Evolutionary conservation across 257 asterid genomes (phyloP).

Genomic region (Petunia secreta): DNA sequence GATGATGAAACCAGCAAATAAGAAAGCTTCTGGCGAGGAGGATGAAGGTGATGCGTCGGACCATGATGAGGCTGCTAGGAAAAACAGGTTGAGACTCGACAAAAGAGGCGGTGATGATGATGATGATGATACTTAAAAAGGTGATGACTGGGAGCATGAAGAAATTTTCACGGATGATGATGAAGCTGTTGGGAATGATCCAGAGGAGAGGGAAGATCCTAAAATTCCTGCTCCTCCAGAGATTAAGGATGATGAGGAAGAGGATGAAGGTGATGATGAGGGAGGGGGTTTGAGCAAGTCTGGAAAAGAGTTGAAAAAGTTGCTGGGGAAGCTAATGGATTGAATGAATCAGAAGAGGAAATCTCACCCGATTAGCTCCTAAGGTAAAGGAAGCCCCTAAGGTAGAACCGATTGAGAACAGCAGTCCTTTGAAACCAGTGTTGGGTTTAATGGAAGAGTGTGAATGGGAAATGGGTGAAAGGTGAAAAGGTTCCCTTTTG

Average conservation of each 20-base stretch:
- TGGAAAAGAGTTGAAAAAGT: constrained; percentile 90
- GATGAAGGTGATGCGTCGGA: too few species aligned
- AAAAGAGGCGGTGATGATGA: constrained; percentile 74
- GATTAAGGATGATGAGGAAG: constrained; percentile 64
- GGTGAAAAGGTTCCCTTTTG: too few species aligned
- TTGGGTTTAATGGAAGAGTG: too few species aligned
- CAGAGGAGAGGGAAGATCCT: constrained; percentile 92
- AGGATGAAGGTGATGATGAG: constrained; percentile 74
- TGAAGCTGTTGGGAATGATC: constrained; percentile 76
- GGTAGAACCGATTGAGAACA: constrained; percentile 74
- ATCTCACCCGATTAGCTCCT: constrained; percentile 62
- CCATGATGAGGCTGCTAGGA: constrained; percentile 58
- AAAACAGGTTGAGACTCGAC: constrained; percentile 61
- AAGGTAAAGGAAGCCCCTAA: constrained; percentile 70
- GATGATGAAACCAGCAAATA: too few species aligned
- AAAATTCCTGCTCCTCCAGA: constrained; percentile 97
- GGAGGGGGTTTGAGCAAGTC: constrained; percentile 89
- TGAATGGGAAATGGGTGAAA: too few species aligned
- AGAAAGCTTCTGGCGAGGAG: too few species aligned
- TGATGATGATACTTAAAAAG: constrained; percentile 91
- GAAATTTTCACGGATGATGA: constrained; percentile 95
- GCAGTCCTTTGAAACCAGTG: too few species aligned
- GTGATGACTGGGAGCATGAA: constrained; percentile 99
- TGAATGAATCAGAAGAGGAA: constrained; percentile 48
- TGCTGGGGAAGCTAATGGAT: constrained; percentile 87